Evolutionary conservation across 306 rosid genomes (phyloP).

Genomic region (Quercus ilex): DNA sequence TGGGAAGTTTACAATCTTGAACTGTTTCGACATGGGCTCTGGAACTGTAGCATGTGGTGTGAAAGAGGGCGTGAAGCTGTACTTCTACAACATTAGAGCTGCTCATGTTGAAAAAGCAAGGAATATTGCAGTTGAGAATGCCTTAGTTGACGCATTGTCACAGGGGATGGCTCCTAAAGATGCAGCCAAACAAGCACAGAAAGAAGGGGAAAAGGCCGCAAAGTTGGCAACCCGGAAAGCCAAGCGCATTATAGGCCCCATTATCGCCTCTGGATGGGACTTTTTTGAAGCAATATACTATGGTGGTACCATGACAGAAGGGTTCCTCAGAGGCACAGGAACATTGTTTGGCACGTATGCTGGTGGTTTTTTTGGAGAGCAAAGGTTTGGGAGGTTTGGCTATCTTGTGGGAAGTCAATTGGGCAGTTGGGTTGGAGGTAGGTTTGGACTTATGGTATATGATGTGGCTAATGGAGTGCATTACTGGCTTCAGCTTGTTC

Average conservation of each 20-base stretch:
- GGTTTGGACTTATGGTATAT: slow-evolving; percentile 76
- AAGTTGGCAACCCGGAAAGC: slow-evolving; percentile 61
- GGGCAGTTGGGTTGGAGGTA: slow-evolving; percentile 97
- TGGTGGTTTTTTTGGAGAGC: slow-evolving; percentile 71
- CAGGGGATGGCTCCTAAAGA: slow-evolving; percentile 46
- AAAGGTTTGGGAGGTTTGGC: slow-evolving; percentile 77
- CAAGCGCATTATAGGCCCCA: slow-evolving; percentile 66
- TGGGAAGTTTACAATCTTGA: slow-evolving; percentile 64
- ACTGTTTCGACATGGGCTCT: slow-evolving; percentile 70
- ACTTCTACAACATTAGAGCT: slow-evolving; percentile 59
- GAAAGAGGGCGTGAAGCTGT: slow-evolving; percentile 80
- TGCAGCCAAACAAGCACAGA: slow-evolving; percentile 57
- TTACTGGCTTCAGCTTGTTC: slow-evolving; percentile 49
- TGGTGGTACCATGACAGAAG: slow-evolving; percentile 72
- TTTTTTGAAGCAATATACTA: slow-evolving; percentile 82
- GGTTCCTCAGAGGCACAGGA: slow-evolving; percentile 65
- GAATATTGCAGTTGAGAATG: slow-evolving; percentile 41
- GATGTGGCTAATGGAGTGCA: slow-evolving; percentile 76
- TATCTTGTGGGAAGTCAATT: slow-evolving; percentile 81
- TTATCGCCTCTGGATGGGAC: slow-evolving; percentile 89
- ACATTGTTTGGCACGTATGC: slow-evolving; percentile 69
- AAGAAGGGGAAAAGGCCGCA: slow-evolving; percentile 75
- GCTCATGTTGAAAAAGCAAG: slow-evolving; percentile 68
- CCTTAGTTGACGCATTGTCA: slow-evolving; percentile 50
- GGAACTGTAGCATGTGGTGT: slow-evolving; percentile 72